These are phyloP conservation scores for Leccinum uliginosum DNA, from an alignment of 768 basidiomycete genomes.

Conservation along the genomic window DNA sequence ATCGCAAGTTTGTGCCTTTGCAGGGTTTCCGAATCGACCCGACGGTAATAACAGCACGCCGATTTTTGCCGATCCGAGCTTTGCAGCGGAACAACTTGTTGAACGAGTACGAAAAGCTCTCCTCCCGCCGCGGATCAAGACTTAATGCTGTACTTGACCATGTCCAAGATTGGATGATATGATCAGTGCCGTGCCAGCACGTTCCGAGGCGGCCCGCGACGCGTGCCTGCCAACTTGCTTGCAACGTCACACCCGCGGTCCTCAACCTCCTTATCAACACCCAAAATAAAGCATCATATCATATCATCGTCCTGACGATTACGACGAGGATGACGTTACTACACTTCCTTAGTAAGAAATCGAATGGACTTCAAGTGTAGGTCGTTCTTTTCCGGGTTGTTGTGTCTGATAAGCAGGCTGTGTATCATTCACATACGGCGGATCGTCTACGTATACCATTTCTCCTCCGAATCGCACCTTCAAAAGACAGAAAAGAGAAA, in stretches of 20 bases:
- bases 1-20: background rate
- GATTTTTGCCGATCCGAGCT: background rate
- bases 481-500: background rate
- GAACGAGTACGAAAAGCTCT: background rate
- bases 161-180: background rate
- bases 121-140: background rate
- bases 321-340: background rate
- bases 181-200: background rate
- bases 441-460: background rate
- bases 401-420: background rate
- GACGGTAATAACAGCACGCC: background rate
- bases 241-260: background rate
- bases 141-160: background rate
- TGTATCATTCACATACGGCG: background rate
- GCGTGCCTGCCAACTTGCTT: background rate
- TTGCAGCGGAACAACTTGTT: background rate
- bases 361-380: background rate
- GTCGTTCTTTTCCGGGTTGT: background rate
- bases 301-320: background rate
- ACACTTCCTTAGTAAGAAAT: background rate
- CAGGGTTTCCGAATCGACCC: background rate
- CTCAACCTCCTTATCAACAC: too few relatives aligned
- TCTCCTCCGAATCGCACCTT: background rate
- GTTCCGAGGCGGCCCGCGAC: background rate
- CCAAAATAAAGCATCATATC: background rate